Percentiles rank a stretch among this genome's conserved stretches.
Conservation (phyloP, 2,329 filamentous ascomycete species). For the Pseudopithomyces maydicus region DNA sequence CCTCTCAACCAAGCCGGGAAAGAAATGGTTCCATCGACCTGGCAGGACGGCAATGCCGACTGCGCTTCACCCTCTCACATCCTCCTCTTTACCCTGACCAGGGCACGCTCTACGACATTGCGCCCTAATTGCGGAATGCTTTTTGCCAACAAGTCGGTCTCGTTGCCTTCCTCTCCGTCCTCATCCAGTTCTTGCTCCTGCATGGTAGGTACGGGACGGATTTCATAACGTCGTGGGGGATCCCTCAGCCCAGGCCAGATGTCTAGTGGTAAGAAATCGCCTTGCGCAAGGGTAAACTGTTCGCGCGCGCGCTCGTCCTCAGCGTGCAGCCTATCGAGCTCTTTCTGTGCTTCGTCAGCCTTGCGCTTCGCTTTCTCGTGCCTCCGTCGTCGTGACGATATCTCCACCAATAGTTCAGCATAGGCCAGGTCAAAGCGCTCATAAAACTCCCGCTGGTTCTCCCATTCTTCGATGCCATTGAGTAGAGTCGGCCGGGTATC, state of each 20-base stretch:
- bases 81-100: constrained; percentile 42
- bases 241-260: constrained; percentile 71
- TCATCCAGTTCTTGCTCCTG: constrained; percentile 21
- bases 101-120: constrained; percentile 41
- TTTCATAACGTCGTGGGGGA: constrained; percentile 41
- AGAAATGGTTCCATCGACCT: too few species aligned
- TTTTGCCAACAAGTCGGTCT: constrained; percentile 20
- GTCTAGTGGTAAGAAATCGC: constrained; percentile 84
- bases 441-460: constrained; percentile 80
- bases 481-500: constrained; percentile 75
- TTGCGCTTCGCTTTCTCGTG: constrained; percentile 76
- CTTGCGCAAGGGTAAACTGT: constrained; percentile 78
- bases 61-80: constrained; percentile 27
- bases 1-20: too few species aligned
- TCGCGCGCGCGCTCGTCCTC: constrained; percentile 75
- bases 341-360: constrained; percentile 76
- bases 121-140: constrained; percentile 43
- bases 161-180: constrained; percentile 17
- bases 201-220: constrained; percentile 26
- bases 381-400: constrained; percentile 72
- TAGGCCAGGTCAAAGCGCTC: constrained; percentile 86
- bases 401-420: constrained; percentile 81
- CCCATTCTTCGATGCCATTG: constrained; percentile 72
- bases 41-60: background rate
- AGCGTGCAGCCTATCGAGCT: constrained; percentile 75